Evolutionary conservation across 176 grass and related monocot genomes (phyloP), one percentile per base, ranked within the genome.

Genomic region (Aegilops speltoides): DNA sequence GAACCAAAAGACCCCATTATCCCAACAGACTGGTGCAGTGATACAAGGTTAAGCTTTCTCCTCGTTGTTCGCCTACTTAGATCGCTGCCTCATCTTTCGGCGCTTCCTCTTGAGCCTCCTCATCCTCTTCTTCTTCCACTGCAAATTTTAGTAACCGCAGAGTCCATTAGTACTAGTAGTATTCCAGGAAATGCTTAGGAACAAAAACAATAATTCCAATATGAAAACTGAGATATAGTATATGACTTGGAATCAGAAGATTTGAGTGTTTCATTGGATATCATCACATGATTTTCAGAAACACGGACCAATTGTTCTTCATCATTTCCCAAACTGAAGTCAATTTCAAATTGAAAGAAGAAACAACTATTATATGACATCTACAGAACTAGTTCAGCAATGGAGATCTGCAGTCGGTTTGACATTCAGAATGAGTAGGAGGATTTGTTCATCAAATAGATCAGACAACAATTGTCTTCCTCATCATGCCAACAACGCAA

Each of bases 41-140:
- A 20, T 68, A 19, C 3, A 34, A 1, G 66, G 19, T 20, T 20
- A 20, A 1, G 10, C 29, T 10, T 20, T 3, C 14, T 68, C 32
- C 66, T 69, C 20, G 16, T 19, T 68, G 66, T 19, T 4, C 17
- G 8, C 66, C 66, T 69, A 93, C 87, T 93, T 95, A 8, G 91
- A 93, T 84, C 91, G 78, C 87, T 96, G 91, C 85, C 94, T 92
- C 91, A 94, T 97, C 89, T 94, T 97, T 90, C 91, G 86, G 77
- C 94, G 92, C 91, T 97, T 97, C 89, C 91, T 90, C 91, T 97
- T 97, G 32, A 92, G 92, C 79, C 94, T 81, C 91, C 91, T 94
- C 94, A 97, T 97, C 70, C 91, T 89, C 94, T 97, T 97, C 87
- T 97, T 93, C 94, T 97, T 97, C 94, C 91, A 97, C 94, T 97